Percentiles rank a stretch among this genome's conserved stretches.
phyloP scores from a whole-genome alignment of 2,329 filamentous ascomycete species.

The Diaporthe sp. region DNA sequence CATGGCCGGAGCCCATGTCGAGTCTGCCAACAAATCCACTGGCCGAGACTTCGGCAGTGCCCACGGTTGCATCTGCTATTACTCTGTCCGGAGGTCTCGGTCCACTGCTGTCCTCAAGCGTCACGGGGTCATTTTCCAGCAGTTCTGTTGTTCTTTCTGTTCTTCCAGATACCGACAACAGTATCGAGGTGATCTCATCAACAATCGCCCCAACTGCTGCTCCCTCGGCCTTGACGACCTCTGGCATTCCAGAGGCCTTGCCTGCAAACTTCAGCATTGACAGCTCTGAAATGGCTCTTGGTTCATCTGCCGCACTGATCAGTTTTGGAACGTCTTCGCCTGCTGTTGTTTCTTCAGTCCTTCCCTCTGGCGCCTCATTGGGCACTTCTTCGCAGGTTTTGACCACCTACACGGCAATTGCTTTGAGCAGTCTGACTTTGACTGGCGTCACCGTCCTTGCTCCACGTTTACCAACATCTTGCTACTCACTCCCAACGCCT shows the following conservation, averaged over 20 bases:
- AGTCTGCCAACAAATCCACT: constrained; percentile 1
- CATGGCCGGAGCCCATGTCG: background rate
- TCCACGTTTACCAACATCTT: constrained; percentile 43
- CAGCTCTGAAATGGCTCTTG: constrained; percentile 24
- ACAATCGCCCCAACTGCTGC: constrained; percentile 36
- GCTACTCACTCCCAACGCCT: constrained; percentile 42
- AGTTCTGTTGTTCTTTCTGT: background rate
- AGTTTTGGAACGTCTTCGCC: constrained; percentile 39
- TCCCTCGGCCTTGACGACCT: constrained; percentile 36
- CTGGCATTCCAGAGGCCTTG: constrained; percentile 33
- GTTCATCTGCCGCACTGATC: constrained; percentile 33
- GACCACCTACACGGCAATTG: constrained; percentile 32
- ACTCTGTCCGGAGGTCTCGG: constrained; percentile 36
- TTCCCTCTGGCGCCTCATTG: constrained; percentile 29
- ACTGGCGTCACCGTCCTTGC: constrained; percentile 42
- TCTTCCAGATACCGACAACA: background rate
- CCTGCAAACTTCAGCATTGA: constrained; percentile 30
- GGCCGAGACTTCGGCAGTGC: background rate
- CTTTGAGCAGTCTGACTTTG: constrained; percentile 37
- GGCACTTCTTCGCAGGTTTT: constrained; percentile 32
- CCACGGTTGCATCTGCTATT: constrained; percentile 26
- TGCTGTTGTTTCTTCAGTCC: constrained; percentile 31
- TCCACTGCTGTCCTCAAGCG: constrained; percentile 31
- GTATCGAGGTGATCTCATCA: constrained; percentile 35
- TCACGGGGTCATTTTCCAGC: background rate